Base-by-base conservation (phyloP, 2,329 filamentous ascomycete species). In the Chrysosporium queenslandicum region DNA sequence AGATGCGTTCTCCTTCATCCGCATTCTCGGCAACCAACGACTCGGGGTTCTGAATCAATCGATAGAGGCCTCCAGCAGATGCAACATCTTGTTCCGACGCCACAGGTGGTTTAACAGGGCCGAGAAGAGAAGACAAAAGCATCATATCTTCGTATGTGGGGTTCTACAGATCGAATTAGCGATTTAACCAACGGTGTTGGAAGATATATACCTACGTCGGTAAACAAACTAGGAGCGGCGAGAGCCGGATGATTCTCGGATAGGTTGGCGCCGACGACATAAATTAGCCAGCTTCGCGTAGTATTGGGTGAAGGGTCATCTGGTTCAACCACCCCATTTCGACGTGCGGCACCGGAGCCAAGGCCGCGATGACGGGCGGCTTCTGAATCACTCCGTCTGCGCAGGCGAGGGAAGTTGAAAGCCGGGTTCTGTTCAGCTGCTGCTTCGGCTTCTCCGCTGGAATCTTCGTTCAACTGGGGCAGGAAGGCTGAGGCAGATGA, bases 71-170 rank as follows among this genome's bases (percentile, higher is more conserved):
- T 18, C 79, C 78, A 14, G 82, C 80, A 41, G 76, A 74, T 48
- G 77, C 76, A 23, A 86, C 74, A 59, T 85, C 82, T 52, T 80
- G 78, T 55, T 80, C 76, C 52, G 75, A 79, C 16, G 82, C 82
- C 47, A 86, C 82, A 2, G 82, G 82, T 2, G 82, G 81, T 61
- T 85, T 85, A 3, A 78, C 82, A 45, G 82, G 82, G 1, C 82
- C 82, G 14, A 86, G 70, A 9, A 85, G 72, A 11, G 80, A 81
- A 11, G 81, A 83, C 3, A 86, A 72, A 41, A 85, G 69, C 63
- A 85, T 77, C 82, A 86, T 85, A 59, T 86, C 82, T 66, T 86
- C 82, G 61, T 86, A 85, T 1, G 82, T 84, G 1, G 82, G 82
- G 48, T 77, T 76, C 73, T 76, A 53, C 34, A 53, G 36, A 16